These are phyloP conservation scores for Juglanconis oblonga DNA, from an alignment of 2,329 filamentous ascomycete genomes.

Conservation along the genomic window DNA sequence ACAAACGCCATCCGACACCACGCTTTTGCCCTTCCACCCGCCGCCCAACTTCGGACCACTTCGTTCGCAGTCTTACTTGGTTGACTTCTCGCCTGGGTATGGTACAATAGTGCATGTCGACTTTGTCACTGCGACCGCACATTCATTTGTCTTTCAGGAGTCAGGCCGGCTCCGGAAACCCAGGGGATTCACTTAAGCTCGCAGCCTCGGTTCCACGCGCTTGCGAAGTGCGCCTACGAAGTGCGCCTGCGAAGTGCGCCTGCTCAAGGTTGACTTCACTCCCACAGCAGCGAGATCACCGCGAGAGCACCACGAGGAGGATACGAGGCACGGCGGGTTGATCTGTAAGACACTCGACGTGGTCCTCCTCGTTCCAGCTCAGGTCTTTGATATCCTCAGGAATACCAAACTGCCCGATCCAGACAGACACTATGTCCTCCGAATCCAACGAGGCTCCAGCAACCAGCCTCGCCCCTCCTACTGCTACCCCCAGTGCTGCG, in stretches of 20 bases:
- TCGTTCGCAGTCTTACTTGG: background rate
- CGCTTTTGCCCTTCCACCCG: background rate
- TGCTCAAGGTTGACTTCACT: background rate
- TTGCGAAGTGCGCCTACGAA: background rate
- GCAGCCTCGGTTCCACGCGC: background rate
- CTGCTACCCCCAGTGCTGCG: background rate
- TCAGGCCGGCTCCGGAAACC: background rate
- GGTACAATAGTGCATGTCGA: background rate
- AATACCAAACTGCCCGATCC: background rate
- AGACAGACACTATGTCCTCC: conserved; percentile 1
- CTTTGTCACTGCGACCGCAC: background rate
- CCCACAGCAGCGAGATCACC: background rate
- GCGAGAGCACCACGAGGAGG: background rate
- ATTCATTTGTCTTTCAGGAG: background rate
- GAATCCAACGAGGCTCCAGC: background rate
- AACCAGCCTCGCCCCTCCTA: background rate
- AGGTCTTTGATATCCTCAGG: too few species aligned
- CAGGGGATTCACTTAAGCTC: background rate
- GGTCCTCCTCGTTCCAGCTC: too few species aligned
- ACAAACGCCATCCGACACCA: background rate
- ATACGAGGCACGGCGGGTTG: background rate
- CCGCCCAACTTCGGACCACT: background rate
- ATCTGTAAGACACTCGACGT: background rate
- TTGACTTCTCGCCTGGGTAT: background rate
- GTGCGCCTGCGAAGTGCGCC: too few species aligned